phyloP scores from a whole-genome alignment of 2,329 filamentous ascomycete species.

The Moelleriella libera region DNA sequence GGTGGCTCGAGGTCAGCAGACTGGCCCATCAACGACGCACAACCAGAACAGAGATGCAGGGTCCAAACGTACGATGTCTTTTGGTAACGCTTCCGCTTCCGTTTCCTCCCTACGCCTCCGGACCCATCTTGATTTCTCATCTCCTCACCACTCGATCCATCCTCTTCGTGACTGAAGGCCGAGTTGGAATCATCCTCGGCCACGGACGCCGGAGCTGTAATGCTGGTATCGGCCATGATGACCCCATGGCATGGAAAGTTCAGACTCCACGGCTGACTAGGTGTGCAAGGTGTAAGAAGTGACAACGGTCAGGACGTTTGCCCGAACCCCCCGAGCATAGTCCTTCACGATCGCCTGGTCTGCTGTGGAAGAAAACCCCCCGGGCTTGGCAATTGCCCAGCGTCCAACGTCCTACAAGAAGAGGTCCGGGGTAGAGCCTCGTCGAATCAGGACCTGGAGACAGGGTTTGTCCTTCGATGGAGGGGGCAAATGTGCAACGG shows the following conservation, averaged over 20 bases:
- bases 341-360: too few relatives aligned
- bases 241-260: not conserved
- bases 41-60: not conserved
- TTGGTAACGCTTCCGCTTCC: slow-evolving; percentile 24
- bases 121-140: slow-evolving; percentile 12
- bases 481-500: too few relatives aligned
- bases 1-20: not conserved
- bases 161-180: slow-evolving; percentile 20
- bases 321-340: too few relatives aligned
- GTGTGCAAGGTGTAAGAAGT: too few relatives aligned
- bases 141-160: slow-evolving; percentile 21
- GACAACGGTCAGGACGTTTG: too few relatives aligned
- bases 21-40: not conserved
- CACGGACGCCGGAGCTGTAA: slow-evolving; percentile 9
- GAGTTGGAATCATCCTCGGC: slow-evolving; percentile 22
- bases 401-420: too few relatives aligned
- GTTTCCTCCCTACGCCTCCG: slow-evolving; percentile 17
- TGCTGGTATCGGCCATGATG: slow-evolving; percentile 6
- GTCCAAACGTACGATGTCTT: slow-evolving; percentile 24
- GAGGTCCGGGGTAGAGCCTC: too few relatives aligned
- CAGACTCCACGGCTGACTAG: too few relatives aligned
- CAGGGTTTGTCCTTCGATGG: too few relatives aligned
- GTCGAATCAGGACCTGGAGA: too few relatives aligned
- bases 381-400: too few relatives aligned
- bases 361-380: too few relatives aligned